Conservation (phyloP, 164 flowering plant genomes). For the Umbellularia californica region DNA sequence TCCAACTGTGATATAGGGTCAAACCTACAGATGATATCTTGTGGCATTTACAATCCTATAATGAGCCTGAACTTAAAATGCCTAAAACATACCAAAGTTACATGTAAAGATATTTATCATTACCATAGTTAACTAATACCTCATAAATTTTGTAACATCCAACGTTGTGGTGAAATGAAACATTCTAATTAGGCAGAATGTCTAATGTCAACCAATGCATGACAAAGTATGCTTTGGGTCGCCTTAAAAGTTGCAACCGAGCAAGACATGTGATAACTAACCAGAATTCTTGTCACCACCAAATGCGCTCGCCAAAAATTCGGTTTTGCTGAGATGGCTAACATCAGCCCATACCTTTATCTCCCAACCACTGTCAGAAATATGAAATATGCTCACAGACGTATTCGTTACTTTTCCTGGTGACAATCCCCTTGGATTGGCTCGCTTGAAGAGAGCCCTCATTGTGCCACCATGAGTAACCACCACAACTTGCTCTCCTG, state of each 20-base stretch:
- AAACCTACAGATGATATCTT: no score
- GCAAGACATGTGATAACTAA: conserved; percentile 22
- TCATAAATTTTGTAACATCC: no score
- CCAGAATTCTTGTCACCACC: conserved; percentile 82
- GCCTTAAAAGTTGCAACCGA: neutral
- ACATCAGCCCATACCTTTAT: conserved; percentile 68
- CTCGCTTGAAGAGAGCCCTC: conserved; percentile 49
- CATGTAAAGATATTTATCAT: no score
- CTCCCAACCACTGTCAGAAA: conserved; percentile 54
- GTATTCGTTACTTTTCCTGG: conserved; percentile 57
- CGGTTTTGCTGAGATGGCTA: conserved; percentile 62
- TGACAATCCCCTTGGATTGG: conserved; percentile 33
- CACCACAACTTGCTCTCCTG: conserved; percentile 79
- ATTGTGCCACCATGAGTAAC: conserved; percentile 83
- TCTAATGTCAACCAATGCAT: no score
- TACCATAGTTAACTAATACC: no score
- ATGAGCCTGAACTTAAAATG: no score
- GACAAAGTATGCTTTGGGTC: no score
- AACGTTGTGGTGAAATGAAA: no score
- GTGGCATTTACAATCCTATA: no score
- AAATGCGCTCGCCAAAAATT: conserved; percentile 54
- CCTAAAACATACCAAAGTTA: no score
- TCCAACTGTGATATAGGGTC: no score
- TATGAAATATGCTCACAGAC: conserved; percentile 57
- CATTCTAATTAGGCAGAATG: no score